Evolutionary conservation across 345 rosid species (phyloP).

Genomic region (Arabis alpina): DNA sequence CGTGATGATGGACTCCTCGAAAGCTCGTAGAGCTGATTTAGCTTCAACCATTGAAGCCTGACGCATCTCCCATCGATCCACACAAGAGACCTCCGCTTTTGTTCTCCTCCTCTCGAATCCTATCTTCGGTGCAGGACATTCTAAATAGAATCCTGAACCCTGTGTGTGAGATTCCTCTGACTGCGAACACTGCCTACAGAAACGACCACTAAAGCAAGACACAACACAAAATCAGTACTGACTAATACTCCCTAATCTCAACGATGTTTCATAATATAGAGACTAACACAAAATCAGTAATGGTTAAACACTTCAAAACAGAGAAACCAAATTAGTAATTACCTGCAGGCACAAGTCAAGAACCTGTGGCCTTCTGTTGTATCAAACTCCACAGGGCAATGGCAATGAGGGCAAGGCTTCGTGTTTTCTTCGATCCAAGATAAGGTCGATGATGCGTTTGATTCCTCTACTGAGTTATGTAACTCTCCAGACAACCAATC

Average conservation of each 20-base stretch:
- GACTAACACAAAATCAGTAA: no score
- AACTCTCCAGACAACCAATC: conserved; percentile 30
- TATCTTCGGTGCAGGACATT: not conserved
- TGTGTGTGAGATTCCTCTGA: not conserved
- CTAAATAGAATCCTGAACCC: not conserved
- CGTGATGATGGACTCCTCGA: not conserved
- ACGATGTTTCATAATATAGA: no score
- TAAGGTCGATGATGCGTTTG: not conserved
- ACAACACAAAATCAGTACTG: not conserved
- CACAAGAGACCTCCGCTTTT: not conserved
- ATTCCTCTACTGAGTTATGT: not conserved
- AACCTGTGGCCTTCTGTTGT: accelerated
- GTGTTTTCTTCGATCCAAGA: not conserved
- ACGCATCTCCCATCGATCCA: conserved; percentile 15
- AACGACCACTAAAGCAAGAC: conserved; percentile 1
- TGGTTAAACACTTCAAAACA: no score
- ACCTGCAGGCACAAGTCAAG: conserved; percentile 35
- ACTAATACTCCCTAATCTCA: no score
- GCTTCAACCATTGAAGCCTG: not conserved
- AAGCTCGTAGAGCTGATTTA: conserved; percentile 9
- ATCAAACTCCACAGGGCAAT: not conserved
- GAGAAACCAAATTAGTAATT: no score
- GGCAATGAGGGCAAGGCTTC: conserved; percentile 31
- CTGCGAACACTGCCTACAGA: conserved; percentile 15
- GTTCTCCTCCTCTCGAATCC: no score